These are phyloP conservation scores for Syzygium malaccense DNA, from an alignment of 441 rosid species.

Conservation along the genomic window DNA sequence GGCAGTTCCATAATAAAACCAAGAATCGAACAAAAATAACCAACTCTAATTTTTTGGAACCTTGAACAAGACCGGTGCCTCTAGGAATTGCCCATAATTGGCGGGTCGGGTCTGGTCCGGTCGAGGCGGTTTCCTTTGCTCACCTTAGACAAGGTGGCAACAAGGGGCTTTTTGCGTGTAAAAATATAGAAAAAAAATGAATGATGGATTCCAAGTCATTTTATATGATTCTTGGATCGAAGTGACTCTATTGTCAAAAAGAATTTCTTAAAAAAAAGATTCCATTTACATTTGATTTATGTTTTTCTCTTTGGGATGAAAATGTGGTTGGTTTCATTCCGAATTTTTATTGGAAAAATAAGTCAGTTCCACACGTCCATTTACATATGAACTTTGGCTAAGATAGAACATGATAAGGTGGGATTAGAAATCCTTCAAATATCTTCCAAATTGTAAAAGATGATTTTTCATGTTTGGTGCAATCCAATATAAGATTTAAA, in stretches of 20 bases:
- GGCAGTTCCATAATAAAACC: neutral
- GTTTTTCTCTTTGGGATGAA: neutral
- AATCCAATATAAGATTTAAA: too few species aligned
- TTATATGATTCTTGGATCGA: neutral
- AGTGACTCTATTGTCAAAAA: neutral
- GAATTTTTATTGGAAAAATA: neutral
- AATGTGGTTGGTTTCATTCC: neutral
- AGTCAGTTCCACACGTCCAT: neutral
- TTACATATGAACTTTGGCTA: neutral
- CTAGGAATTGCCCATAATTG: too few species aligned
- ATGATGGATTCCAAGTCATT: neutral
- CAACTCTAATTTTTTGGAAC: too few species aligned
- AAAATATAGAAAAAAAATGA: neutral
- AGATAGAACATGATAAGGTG: too few species aligned
- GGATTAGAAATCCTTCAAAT: too few species aligned
- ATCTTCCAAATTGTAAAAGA: too few species aligned
- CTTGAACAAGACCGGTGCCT: too few species aligned
- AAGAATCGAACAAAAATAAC: neutral
- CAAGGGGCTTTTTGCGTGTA: neutral
- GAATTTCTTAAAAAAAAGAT: fast-evolving
- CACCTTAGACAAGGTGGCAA: neutral
- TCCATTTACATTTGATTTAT: neutral
- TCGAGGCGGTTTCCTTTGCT: fast-evolving
- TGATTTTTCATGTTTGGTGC: too few species aligned
- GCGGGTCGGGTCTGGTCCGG: fast-evolving